Base-by-base conservation (phyloP, 1,284 basidiomycete species). In the Rhizoctonia solani region DNA sequence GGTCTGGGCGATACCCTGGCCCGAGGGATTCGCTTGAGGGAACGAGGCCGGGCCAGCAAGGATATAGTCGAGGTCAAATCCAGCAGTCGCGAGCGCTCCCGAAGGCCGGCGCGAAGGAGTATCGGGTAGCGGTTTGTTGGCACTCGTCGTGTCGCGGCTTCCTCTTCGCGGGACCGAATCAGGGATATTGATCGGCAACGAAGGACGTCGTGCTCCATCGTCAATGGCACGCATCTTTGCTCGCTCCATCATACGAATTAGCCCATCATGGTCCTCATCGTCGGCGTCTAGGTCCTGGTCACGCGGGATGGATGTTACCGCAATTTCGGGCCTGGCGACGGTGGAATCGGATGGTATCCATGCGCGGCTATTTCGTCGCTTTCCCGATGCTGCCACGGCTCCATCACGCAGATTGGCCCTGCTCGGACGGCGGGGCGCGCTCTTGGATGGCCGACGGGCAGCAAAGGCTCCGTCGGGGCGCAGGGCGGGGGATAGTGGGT, bases 181-280 rank as follows among this genome's bases (percentile, higher is more conserved):
- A 21, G 54, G 59, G 27, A 68, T 69, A 65, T 80, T 81, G 44
- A 76, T 77, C 6, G 81, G 80, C 56, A 81, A 74, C 19, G 81
- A 81, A 6, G 81, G 80, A 46, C 81, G 71, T n/a, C 80, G 74
- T 13, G 75, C 77, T 47, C 81, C 81, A 68, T 81, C 80, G 71
- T 81, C 80, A 66, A 81, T 79, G 13, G 81, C 80, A 30, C 81
- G 79, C 77, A 81, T 80, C 71, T 81, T 81, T 2, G 79, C 77
- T 54, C 80, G 75, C 30, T 71, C 76, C 75, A 56, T 73, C 73
- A 44, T 73, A 74, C 66, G 66, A 52, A 37, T 78, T 76, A 37
- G 71, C 70, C 58, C 74, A 19, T 72, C 75, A 54, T 77, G 75
- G 37, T 81, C 79, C 42, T 74, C 74, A 4, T 63, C 59, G 47